Evolutionary conservation across 495 filamentous ascomycete genomes (phyloP), one percentile per base, ranked within the genome.

Genomic region (Beverwykella pulmonaria): DNA sequence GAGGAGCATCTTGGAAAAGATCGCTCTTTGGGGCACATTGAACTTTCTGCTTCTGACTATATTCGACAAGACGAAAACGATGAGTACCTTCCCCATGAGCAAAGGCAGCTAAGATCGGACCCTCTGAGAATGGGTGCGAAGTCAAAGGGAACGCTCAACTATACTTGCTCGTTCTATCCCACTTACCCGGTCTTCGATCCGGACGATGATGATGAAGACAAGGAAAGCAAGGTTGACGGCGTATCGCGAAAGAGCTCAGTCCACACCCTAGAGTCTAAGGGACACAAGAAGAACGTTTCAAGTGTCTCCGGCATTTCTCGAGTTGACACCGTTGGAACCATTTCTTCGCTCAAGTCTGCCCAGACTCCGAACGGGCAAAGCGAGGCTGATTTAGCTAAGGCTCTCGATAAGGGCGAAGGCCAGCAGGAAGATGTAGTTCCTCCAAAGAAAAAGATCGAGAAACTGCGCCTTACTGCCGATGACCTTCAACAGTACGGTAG

Each of bases 91-190:
- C 86, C 92, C 26, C 84, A 96, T 67, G 91, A 93, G 61, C 80
- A 88, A 69, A 97, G 92, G 78, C 59, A 73, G 29, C 58, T 79
- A 26, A 86, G 84, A 30, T 78, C 80, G 10, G 86, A 86, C 55
- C 81, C 79, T 8, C 82, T 98, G 23, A 86, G 84, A 32, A 80
- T 91, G 39, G 83, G 87, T 63, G 84, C 85, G 22, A 75, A 81
- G 7, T 78, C 84, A 20, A 97, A 97, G 80, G 94, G 94, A 61
- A 83, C 78, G 4, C 83, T 99, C 20, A 88, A 86, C 65, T 97
- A 90, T 75, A 94, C 91, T 1, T 87, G 88, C 34, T 82, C 93
- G 7, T 99, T 99, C 81, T 98, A 91, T 73, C 95, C 94, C 2
- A 88, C 87, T 50, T 78, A 97, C 15, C 91, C 93, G 63, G 81